Conservation (phyloP, 2,329 filamentous ascomycete species). For the Blumeria hordei region DNA sequence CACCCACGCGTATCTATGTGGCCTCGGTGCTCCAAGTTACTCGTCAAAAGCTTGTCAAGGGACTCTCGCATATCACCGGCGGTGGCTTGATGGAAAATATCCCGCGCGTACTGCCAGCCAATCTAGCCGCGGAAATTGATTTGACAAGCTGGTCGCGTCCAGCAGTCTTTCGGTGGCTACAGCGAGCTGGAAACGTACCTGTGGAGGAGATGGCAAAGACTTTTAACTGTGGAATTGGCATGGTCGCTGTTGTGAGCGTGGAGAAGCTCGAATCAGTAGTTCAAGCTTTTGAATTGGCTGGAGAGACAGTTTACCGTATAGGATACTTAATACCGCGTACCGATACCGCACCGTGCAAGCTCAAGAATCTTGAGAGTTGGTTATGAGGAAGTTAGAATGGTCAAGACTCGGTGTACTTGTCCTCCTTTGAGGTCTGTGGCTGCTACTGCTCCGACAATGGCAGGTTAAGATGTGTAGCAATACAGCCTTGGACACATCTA, state of each 20-base stretch:
- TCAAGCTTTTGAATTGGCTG: conserved; percentile 34
- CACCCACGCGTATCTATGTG: conserved; percentile 86
- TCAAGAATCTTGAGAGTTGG: conserved; percentile 27
- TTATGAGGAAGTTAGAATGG: conserved; percentile 4
- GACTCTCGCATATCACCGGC: conserved; percentile 90
- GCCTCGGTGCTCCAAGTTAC: conserved; percentile 47
- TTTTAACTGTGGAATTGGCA: conserved; percentile 87
- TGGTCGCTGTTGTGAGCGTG: conserved; percentile 62
- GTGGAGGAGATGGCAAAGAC: conserved; percentile 67
- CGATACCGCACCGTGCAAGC: conserved; percentile 31
- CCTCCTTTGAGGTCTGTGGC: no score
- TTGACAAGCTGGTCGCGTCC: conserved; percentile 52
- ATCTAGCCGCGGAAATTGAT: conserved; percentile 57
- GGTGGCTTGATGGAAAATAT: conserved; percentile 87
- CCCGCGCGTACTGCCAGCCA: conserved; percentile 65
- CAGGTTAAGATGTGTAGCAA: no score
- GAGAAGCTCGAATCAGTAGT: conserved; percentile 36
- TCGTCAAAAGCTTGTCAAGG: conserved; percentile 47
- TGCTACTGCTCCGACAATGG: no score
- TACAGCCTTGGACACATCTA: no score
- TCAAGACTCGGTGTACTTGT: no score
- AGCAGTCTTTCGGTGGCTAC: conserved; percentile 70
- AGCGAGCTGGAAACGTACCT: conserved; percentile 42
- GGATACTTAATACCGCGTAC: conserved; percentile 41
- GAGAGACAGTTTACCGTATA: conserved; percentile 56